phyloP scores from a whole-genome alignment of 2,329 filamentous ascomycete species.

The Neofusicoccum kwambonambiense region DNA sequence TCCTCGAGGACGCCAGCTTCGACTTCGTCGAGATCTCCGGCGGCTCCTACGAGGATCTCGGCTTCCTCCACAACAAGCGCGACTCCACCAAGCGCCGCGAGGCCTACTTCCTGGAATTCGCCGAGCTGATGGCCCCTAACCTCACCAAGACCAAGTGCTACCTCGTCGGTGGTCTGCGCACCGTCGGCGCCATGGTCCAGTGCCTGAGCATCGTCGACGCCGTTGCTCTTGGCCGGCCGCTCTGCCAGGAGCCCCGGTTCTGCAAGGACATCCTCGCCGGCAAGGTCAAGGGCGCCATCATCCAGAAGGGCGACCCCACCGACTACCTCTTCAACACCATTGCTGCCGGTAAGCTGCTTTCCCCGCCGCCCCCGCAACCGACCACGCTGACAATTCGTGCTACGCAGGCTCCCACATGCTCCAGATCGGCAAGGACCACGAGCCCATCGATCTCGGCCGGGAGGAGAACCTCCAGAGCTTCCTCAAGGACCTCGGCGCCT shows the following conservation, averaged over 20 bases:
- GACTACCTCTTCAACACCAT: conserved; percentile 19
- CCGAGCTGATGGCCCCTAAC: conserved; percentile 50
- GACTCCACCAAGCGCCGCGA: conserved; percentile 57
- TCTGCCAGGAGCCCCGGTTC: conserved; percentile 52
- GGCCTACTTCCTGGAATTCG: conserved; percentile 58
- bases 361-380: neutral
- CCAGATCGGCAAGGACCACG: conserved; percentile 40
- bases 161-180: conserved; percentile 57
- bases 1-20: conserved; percentile 47
- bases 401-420: conserved; percentile 15
- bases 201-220: conserved; percentile 58
- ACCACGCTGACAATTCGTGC: neutral
- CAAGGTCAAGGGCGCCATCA: conserved; percentile 33
- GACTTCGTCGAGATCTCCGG: conserved; percentile 59
- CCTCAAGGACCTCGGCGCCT: conserved; percentile 48
- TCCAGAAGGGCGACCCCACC: conserved; percentile 16
- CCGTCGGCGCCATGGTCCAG: conserved; percentile 54
- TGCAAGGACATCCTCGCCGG: conserved; percentile 48
- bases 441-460: conserved; percentile 54
- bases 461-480: conserved; percentile 50
- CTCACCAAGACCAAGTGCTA: conserved; percentile 56
- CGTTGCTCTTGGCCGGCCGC: conserved; percentile 57
- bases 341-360: conserved; percentile 5
- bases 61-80: conserved; percentile 49
- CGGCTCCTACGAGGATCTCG: conserved; percentile 56